Evolutionary conservation across 441 rosid genomes (phyloP).

Genomic region (Isatis lusitanica): DNA sequence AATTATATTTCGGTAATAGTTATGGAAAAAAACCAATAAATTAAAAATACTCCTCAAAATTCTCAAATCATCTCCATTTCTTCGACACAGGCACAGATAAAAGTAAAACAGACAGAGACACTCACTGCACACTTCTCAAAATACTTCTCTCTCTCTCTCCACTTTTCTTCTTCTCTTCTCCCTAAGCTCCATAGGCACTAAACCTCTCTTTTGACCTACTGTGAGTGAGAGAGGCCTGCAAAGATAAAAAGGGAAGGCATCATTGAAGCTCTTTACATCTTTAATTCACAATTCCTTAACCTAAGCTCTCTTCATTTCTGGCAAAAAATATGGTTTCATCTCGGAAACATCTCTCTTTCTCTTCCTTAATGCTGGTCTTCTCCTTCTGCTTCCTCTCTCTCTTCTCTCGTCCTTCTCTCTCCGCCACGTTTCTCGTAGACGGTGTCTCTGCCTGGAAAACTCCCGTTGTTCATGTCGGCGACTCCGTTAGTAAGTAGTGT

Average conservation of each 20-base stretch:
- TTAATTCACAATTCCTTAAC: constrained; percentile 15
- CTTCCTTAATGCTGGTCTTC: constrained; percentile 23
- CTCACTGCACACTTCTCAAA: constrained; percentile 37
- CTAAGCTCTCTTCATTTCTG: constrained; percentile 23
- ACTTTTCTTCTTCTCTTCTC: constrained; percentile 26
- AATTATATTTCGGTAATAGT: background rate
- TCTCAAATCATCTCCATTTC: constrained; percentile 21
- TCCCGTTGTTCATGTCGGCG: constrained; percentile 70
- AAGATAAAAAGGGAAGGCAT: constrained; percentile 39
- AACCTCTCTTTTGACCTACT: constrained; percentile 36
- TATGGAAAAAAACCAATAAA: background rate
- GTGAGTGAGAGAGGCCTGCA: constrained; percentile 18
- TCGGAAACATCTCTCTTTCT: constrained; percentile 23
- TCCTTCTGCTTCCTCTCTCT: constrained; percentile 37
- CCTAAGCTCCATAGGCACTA: constrained; percentile 34
- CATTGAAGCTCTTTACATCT: constrained; percentile 33
- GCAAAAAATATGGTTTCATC: constrained; percentile 26
- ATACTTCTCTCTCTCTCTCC: constrained; percentile 5
- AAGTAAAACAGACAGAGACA: constrained; percentile 31
- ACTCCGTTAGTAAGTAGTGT: constrained; percentile 68
- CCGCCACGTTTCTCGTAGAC: constrained; percentile 60
- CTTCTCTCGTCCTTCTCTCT: constrained; percentile 43
- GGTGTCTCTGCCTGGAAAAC: constrained; percentile 71
- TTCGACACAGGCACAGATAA: constrained; percentile 30
- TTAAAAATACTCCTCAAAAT: constrained; percentile 19